Evolutionary conservation across 352 stramenopile species (phyloP).

Genomic region (Pythium oligandrum): DNA sequence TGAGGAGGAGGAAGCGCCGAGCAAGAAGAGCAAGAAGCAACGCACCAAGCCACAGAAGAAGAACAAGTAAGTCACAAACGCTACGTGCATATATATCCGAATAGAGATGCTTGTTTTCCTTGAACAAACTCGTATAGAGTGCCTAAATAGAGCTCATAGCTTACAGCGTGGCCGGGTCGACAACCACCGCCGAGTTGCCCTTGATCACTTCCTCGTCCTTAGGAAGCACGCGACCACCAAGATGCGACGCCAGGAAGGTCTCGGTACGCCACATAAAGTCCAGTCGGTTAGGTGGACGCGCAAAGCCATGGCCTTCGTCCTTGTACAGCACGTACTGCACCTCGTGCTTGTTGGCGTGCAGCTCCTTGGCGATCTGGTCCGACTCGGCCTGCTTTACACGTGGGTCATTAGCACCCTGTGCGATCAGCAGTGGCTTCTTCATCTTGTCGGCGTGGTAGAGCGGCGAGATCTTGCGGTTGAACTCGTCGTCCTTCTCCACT

Average conservation of each 20-base stretch:
- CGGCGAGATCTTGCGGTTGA: conserved; percentile 47
- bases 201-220: conserved; percentile 19
- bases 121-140: no score
- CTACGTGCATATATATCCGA: no score
- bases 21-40: no score
- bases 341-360: conserved; percentile 58
- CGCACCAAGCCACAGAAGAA: no score
- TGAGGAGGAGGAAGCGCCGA: conserved; percentile 7
- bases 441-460: conserved; percentile 77
- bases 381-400: conserved; percentile 66
- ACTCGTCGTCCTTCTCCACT: conserved; percentile 30
- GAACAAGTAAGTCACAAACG: no score
- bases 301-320: conserved; percentile 80
- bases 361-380: conserved; percentile 68
- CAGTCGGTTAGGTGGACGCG: conserved; percentile 56
- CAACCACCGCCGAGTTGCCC: conserved; percentile 26
- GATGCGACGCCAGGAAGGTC: conserved; percentile 26
- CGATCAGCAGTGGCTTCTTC: conserved; percentile 69
- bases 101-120: no score
- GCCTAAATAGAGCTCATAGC: no score
- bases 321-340: conserved; percentile 81
- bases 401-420: conserved; percentile 77
- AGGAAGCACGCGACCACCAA: conserved; percentile 23
- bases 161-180: conserved; percentile 27
- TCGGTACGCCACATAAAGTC: conserved; percentile 51